Evolutionary conservation across 257 asterid genomes (phyloP).

Genomic region (Oldenlandia corymbosa): DNA sequence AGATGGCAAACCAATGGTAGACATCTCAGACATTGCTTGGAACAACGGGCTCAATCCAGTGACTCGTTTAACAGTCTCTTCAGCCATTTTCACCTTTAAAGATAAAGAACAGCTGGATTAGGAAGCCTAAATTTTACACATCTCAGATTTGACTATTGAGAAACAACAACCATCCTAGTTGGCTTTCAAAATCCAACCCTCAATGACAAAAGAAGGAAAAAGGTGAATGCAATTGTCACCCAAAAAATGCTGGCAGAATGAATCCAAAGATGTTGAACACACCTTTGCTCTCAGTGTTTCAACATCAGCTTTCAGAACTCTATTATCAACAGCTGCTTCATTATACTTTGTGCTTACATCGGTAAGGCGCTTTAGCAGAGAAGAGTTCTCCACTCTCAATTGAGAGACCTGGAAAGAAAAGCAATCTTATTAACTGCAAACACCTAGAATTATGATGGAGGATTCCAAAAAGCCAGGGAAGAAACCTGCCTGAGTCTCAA

Average conservation of each 20-base stretch:
- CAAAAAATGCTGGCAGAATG: too few species aligned
- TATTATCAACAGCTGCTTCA: constrained; percentile 89
- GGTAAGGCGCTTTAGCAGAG: constrained; percentile 63
- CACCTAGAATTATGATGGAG: background rate
- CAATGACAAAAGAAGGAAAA: too few species aligned
- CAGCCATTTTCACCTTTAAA: constrained; percentile 89
- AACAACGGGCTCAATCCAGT: constrained; percentile 77
- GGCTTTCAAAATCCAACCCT: background rate
- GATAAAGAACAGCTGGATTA: background rate
- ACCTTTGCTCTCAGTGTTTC: constrained; percentile 97
- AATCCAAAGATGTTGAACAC: constrained; percentile 1
- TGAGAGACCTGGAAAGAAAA: constrained; percentile 60
- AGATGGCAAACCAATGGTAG: constrained; percentile 54
- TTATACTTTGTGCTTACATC: constrained; percentile 82
- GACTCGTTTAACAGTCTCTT: constrained; percentile 78
- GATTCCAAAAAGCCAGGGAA: constrained; percentile 1
- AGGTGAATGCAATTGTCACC: too few species aligned
- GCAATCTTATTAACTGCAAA: constrained; percentile 14
- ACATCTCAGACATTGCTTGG: constrained; percentile 77
- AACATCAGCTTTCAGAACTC: constrained; percentile 92
- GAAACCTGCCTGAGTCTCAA: constrained; percentile 70
- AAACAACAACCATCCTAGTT: background rate
- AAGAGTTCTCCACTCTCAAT: constrained; percentile 69
- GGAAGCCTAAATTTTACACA: too few species aligned
- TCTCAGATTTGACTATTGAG: too few species aligned